A percentile compares a stretch with the other conserved stretches of the same genome.
These are phyloP conservation scores for Cenchrus purpureus DNA, from an alignment of 176 grass and related monocot genomes.

Conservation along the genomic window DNA sequence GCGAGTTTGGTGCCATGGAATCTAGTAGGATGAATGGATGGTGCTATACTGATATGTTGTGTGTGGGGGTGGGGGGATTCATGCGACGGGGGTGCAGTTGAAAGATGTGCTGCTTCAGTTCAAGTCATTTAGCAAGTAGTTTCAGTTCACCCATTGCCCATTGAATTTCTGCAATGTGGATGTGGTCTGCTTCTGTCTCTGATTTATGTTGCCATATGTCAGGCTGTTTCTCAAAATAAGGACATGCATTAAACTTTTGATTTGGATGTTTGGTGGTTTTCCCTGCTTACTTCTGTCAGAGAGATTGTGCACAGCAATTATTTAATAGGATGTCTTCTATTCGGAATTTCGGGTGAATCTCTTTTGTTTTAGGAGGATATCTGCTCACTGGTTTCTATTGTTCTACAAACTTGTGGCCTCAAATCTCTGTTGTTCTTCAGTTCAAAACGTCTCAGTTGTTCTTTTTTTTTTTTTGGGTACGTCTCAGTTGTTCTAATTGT, in stretches of 20 bases:
- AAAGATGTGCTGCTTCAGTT: not conserved
- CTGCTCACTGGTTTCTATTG: not conserved
- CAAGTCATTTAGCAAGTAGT: not conserved
- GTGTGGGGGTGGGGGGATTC: too few relatives aligned
- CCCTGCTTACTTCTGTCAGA: not conserved
- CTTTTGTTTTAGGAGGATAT: not conserved
- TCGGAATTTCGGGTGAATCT: not conserved
- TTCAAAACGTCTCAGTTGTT: not conserved
- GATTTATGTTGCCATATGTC: constrained; percentile 26
- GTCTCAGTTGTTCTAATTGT: not conserved
- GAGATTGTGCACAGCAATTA: not conserved
- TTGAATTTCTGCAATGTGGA: not conserved
- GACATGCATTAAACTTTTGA: not conserved
- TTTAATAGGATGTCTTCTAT: not conserved
- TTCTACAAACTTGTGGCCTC: constrained; percentile 3
- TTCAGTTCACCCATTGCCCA: not conserved
- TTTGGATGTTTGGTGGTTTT: constrained; percentile 1
- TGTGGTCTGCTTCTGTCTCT: not conserved
- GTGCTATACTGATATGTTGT: not conserved
- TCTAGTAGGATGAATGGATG: not conserved
- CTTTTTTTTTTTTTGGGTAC: too few relatives aligned
- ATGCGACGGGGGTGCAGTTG: not conserved
- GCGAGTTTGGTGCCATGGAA: not conserved
- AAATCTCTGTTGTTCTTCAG: not conserved
- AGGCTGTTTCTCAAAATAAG: not conserved